Evolutionary conservation across 495 filamentous ascomycete genomes (phyloP).

Genomic region (Trichocladium antarcticum): DNA sequence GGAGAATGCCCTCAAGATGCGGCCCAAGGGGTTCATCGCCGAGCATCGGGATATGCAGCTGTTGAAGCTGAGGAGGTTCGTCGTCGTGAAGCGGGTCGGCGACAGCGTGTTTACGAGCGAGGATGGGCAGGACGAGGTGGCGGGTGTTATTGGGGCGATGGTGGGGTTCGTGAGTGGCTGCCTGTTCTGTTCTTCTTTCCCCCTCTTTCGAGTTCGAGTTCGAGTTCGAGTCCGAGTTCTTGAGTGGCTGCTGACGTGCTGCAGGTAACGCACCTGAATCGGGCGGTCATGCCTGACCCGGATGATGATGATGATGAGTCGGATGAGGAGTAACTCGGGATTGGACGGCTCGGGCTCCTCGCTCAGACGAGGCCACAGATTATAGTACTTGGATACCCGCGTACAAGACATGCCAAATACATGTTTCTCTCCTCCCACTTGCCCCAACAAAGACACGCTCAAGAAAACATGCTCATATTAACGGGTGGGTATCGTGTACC

Average conservation of each 20-base stretch:
- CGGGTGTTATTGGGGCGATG: conserved; percentile 35
- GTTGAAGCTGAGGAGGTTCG: conserved; percentile 66
- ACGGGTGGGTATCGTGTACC: conserved; percentile 12
- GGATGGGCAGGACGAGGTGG: conserved; percentile 44
- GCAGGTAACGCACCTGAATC: conserved; percentile 18
- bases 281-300: conserved; percentile 43
- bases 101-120: conserved; percentile 42
- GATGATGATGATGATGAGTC: conserved; percentile 28
- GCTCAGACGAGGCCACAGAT: neutral
- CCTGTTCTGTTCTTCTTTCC: conserved; percentile 14
- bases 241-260: conserved; percentile 12
- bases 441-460: neutral
- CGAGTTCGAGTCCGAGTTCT: neutral
- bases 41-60: conserved; percentile 66
- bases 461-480: neutral
- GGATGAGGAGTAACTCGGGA: conserved; percentile 16
- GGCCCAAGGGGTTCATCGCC: conserved; percentile 69
- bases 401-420: neutral
- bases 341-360: neutral
- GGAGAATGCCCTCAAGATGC: conserved; percentile 67
- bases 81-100: conserved; percentile 50
- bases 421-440: too few species aligned
- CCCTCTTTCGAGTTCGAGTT: conserved; percentile 13
- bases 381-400: neutral
- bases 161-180: conserved; percentile 49